Conservation (phyloP, 2,329 filamentous ascomycete genomes). For the Colletotrichum sp. region DNA sequence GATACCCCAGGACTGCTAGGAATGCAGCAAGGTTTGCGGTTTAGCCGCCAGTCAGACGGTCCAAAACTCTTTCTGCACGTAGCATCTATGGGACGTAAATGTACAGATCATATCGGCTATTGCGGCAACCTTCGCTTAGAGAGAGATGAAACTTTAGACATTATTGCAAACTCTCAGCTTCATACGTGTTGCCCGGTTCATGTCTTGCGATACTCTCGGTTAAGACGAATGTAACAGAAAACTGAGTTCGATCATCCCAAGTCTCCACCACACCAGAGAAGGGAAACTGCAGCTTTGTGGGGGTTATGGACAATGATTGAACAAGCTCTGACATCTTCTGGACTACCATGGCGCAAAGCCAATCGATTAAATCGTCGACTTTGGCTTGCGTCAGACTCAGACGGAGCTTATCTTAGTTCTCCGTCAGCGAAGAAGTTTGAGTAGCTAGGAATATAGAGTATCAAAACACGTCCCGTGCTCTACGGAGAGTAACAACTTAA, state of each 20-base stretch:
- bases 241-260: not conserved
- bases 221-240: not conserved
- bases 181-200: not conserved
- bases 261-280: not conserved
- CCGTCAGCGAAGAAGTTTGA: not conserved
- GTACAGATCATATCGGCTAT: not conserved
- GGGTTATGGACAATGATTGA: not conserved
- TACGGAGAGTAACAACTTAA: not conserved
- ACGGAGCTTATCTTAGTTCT: not conserved
- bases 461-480: not conserved
- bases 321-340: not conserved
- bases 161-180: not conserved
- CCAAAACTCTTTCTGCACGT: not conserved
- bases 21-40: not conserved
- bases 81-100: not conserved
- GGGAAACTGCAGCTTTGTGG: not conserved
- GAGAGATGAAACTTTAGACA: not conserved
- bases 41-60: not conserved
- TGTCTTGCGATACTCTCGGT: not conserved
- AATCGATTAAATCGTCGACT: not conserved
- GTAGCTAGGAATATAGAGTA: rapidly evolving
- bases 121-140: not conserved
- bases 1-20: not conserved
- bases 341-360: not conserved
- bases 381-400: not conserved